Conservation (phyloP, 306 rosid species). For the Gynostemma pentaphyllum region DNA sequence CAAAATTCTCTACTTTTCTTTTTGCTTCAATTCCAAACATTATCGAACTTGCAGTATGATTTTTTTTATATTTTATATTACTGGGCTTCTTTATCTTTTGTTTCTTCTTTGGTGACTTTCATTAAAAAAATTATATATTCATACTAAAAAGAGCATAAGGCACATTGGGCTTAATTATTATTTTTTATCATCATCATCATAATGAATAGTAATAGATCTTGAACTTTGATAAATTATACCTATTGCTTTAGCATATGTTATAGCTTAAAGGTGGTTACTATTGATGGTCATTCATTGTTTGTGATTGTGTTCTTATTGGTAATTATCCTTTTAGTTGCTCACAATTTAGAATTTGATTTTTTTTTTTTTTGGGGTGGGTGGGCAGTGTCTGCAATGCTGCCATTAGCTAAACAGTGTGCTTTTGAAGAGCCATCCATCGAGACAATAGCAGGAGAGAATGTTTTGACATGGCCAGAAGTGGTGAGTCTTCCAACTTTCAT, state of each 20-base stretch:
- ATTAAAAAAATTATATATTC: neutral
- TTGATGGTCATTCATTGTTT: neutral
- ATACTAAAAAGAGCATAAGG: neutral
- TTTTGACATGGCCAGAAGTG: conserved; percentile 96
- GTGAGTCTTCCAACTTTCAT: conserved; percentile 30
- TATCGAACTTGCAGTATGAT: neutral
- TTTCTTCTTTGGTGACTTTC: neutral
- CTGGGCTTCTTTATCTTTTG: neutral
- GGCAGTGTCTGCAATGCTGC: conserved; percentile 94
- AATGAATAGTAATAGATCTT: neutral
- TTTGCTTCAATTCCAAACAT: neutral
- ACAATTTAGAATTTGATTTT: conserved; percentile 2
- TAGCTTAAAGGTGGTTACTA: neutral
- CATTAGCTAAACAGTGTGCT: conserved; percentile 93
- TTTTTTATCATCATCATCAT: neutral
- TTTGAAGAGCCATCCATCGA: conserved; percentile 97
- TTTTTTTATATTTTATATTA: neutral
- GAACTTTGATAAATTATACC: neutral
- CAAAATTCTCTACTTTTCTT: neutral
- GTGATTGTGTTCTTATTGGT: neutral
- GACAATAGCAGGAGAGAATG: conserved; percentile 85
- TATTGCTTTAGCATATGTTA: neutral
- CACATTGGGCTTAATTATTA: neutral
- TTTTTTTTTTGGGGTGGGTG: neutral
- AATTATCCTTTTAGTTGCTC: neutral